A percentile compares a stretch with the other conserved stretches of the same genome.
Conservation (phyloP, 2,329 filamentous ascomycete genomes). For the Tolypocladium sp. region DNA sequence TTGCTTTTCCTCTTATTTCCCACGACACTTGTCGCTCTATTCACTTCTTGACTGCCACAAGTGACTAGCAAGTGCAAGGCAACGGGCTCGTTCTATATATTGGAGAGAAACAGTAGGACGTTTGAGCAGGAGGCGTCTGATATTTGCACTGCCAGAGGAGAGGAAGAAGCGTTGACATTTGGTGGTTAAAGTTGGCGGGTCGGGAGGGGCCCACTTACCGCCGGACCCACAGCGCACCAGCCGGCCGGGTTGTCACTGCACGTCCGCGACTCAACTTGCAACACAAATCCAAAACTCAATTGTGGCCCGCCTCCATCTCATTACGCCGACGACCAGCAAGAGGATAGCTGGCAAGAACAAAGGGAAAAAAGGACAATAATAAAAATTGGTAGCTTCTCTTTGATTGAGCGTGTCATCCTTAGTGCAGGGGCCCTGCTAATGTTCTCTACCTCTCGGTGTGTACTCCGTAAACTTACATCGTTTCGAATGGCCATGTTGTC, state of each 20-base stretch:
- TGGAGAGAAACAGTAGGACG: too few species aligned
- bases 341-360: not conserved
- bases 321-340: too few species aligned
- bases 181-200: not conserved
- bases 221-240: not conserved
- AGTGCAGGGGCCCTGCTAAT: slow-evolving; percentile 80
- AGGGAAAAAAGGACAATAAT: not conserved
- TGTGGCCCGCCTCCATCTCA: too few species aligned
- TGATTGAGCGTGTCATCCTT: slow-evolving; percentile 89
- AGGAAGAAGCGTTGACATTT: too few species aligned
- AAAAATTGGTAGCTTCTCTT: slow-evolving; percentile 53
- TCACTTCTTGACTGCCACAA: too few species aligned
- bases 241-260: not conserved
- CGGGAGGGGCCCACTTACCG: not conserved
- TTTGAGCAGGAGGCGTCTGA: too few species aligned
- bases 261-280: not conserved
- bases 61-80: too few species aligned
- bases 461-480: not conserved
- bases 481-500: not conserved
- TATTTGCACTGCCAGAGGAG: too few species aligned
- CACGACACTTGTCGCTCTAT: too few species aligned
- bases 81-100: too few species aligned
- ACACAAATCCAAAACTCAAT: too few species aligned
- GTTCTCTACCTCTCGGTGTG: slow-evolving; percentile 42
- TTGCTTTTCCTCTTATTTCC: too few species aligned